Evolutionary conservation across 1,284 basidiomycete genomes (phyloP).

Genomic region (Malassezia yamatoensis): DNA sequence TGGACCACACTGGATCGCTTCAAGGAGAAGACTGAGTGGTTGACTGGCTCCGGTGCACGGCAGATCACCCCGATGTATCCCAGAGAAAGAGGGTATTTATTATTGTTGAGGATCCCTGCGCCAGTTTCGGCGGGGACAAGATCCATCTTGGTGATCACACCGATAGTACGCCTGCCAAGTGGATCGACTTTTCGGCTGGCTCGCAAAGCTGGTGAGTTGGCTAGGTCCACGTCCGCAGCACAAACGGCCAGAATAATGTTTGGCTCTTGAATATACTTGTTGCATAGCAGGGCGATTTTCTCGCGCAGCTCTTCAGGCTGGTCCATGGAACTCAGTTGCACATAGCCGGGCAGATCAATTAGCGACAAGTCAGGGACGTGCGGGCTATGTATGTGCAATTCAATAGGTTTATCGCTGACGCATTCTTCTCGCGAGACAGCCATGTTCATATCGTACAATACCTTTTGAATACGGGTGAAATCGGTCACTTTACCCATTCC

Average conservation of each 20-base stretch:
- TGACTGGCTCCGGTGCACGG: constrained; percentile 25
- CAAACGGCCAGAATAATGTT: constrained; percentile 97
- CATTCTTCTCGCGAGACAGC: constrained; percentile 77
- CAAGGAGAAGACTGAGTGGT: constrained; percentile 10
- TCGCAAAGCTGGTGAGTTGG: constrained; percentile 88
- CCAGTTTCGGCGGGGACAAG: constrained; percentile 77
- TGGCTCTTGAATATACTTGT: constrained; percentile 91
- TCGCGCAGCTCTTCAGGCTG: constrained; percentile 90
- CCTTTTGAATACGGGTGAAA: constrained; percentile 80
- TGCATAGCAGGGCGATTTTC: constrained; percentile 78
- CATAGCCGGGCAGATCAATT: constrained; percentile 93
- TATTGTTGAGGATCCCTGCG: constrained; percentile 69
- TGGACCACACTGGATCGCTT: constrained; percentile 54
- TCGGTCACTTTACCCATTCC: constrained; percentile 78
- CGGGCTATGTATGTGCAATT: constrained; percentile 89
- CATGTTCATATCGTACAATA: constrained; percentile 86
- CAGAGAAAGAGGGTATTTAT: constrained; percentile 90
- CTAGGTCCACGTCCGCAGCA: constrained; percentile 93
- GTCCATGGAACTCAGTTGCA: constrained; percentile 87
- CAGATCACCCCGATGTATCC: constrained; percentile 97
- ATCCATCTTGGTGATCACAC: constrained; percentile 99
- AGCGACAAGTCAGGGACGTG: constrained; percentile 91
- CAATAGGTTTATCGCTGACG: constrained; percentile 88
- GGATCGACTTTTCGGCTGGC: constrained; percentile 91
- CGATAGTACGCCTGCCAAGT: constrained; percentile 84